phyloP scores from a whole-genome alignment of 495 filamentous ascomycete genomes.

The Cryomyces minteri region DNA sequence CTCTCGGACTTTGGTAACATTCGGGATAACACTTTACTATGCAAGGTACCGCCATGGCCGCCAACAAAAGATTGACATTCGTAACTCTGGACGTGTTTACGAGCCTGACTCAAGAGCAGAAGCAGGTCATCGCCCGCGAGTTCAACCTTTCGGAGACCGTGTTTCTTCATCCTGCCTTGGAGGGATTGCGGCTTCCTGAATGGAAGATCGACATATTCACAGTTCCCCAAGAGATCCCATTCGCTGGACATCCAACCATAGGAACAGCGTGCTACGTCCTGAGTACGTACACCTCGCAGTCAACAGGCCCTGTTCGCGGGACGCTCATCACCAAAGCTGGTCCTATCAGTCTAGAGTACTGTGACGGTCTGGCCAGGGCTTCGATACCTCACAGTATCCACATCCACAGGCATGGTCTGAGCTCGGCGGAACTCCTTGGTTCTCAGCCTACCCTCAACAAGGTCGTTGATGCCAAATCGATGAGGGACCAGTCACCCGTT shows the following conservation, averaged over 20 bases:
- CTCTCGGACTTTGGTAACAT: no score
- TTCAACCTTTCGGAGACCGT: conserved; percentile 80
- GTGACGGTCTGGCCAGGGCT: conserved; percentile 26
- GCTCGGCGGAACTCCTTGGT: conserved; percentile 9
- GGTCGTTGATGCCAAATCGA: conserved; percentile 4
- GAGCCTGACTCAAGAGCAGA: conserved; percentile 28
- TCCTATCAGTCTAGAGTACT: conserved; percentile 28
- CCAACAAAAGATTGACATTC: conserved; percentile 6
- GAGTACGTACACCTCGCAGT: neutral
- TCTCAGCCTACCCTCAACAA: conserved; percentile 10
- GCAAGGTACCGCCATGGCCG: neutral
- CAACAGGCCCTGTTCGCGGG: conserved; percentile 3
- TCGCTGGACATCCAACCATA: conserved; percentile 66
- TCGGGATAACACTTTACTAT: no score
- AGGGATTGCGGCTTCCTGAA: neutral
- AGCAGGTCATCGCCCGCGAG: conserved; percentile 50
- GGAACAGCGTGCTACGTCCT: conserved; percentile 40
- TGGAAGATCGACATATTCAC: conserved; percentile 52
- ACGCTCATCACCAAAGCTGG: conserved; percentile 40
- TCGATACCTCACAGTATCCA: conserved; percentile 47
- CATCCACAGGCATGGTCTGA: conserved; percentile 31
- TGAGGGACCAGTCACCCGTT: conserved; percentile 22
- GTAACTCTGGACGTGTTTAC: conserved; percentile 37
- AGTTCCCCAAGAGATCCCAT: conserved; percentile 38
- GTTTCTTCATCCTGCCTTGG: conserved; percentile 38